Evolutionary conservation across 1,284 basidiomycete species (phyloP), one percentile per base, ranked within the genome.

Genomic region (Puccinia triticina): DNA sequence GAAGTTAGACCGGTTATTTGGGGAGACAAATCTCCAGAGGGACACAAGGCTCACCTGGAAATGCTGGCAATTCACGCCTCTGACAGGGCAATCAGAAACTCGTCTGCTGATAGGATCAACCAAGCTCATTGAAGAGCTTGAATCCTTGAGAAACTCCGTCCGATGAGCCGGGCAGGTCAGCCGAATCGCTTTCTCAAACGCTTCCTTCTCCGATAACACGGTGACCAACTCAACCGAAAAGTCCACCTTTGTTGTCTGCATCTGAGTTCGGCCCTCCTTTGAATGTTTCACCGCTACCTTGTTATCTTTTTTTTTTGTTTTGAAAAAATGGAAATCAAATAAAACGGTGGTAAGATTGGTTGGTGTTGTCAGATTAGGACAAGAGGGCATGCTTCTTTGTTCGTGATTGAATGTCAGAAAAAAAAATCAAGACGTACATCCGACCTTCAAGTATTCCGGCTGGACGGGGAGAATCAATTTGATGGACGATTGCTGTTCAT

Each of bases 161-260:
- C 69, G 69, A 18, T 50, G 14, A 21, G 48, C 10, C 10, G 46
- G 46, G 29, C 69, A 72, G 21, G 43, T 48, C 26, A 5, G 2
- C 5, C 18, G 14, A 32, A 50, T 46, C 14, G 26, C 21, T 29
- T 23, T 26, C 46, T 72, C 26, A 29, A 72, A 72, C 1, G n/a
- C 32, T 50, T 72, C 69, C 37, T 48, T 34, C 26, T 72, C 69
- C 18, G 69, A 72, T 5, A 72, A 26, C 69, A 72, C 50, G 8
- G 69, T 72, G 40, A 50, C 46, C 46, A 29, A 14, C 4, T 72
- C 46, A n/a, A 72, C 26, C 69, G 46, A 72, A 8, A 72, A 34
- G 26, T 40, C 16, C 46, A 23, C 26, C 3, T 50, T 34, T 5
- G 43, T 72, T 5, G 21, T 40, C 32, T 46, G 12, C n/a, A 18